A percentile compares a stretch with the other conserved stretches of the same genome.
Evolutionary conservation across 192 early-diverging fungal genomes (phyloP).

Genomic region (Coemansia sp.): DNA sequence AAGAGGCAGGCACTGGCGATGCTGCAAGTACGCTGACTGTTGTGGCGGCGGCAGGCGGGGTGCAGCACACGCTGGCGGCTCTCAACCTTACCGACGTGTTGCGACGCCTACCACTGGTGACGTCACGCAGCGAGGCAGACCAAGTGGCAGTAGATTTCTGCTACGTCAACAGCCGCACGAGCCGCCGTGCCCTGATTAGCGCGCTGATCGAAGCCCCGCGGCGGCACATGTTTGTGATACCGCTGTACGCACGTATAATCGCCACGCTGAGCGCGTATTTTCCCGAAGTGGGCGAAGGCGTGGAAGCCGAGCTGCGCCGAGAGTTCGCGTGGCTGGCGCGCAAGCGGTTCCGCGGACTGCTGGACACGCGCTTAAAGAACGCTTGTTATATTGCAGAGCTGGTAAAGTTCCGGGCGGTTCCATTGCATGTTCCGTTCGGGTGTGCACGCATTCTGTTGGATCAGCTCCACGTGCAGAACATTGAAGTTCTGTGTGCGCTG

Average conservation of each 20-base stretch:
- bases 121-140: slow-evolving; percentile 85
- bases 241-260: slow-evolving; percentile 88
- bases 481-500: slow-evolving; percentile 77
- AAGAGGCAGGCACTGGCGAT: neutral
- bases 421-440: slow-evolving; percentile 77
- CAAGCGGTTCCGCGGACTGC: slow-evolving; percentile 60
- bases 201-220: slow-evolving; percentile 78
- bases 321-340: slow-evolving; percentile 64
- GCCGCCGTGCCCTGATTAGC: slow-evolving; percentile 74
- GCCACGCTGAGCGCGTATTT: slow-evolving; percentile 84
- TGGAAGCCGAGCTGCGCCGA: slow-evolving; percentile 61
- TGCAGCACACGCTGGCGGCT: slow-evolving; percentile 30
- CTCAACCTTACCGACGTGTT: slow-evolving; percentile 66
- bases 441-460: slow-evolving; percentile 84
- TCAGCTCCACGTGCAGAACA: slow-evolving; percentile 77
- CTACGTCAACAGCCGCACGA: slow-evolving; percentile 79
- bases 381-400: slow-evolving; percentile 87
- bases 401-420: slow-evolving; percentile 88
- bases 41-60: slow-evolving; percentile 15
- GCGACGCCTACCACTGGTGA: slow-evolving; percentile 68
- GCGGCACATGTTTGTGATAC: slow-evolving; percentile 77
- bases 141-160: slow-evolving; percentile 90
- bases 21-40: slow-evolving; percentile 23
- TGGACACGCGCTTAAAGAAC: slow-evolving; percentile 59
- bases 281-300: slow-evolving; percentile 75